phyloP scores from a whole-genome alignment of 202 grass and related monocot genomes.

The Musa balbisiana region DNA sequence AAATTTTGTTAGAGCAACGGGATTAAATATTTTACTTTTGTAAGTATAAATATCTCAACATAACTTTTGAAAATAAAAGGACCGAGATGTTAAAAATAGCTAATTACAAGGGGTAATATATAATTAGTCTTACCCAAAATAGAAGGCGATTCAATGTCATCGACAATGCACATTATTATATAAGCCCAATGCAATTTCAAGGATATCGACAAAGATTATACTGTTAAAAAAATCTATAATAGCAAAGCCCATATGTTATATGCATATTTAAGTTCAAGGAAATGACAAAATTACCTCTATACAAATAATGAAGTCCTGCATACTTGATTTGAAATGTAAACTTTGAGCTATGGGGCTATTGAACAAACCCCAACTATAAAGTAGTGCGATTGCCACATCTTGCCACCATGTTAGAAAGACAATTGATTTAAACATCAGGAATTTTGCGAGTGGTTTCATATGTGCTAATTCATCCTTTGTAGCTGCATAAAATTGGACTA shows the following conservation, averaged over 20 bases:
- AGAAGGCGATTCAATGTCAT: background rate
- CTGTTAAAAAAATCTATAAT: background rate
- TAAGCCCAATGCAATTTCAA: no score
- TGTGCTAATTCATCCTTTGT: constrained; percentile 87
- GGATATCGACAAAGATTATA: no score
- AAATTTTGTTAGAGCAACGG: no score
- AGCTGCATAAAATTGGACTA: constrained; percentile 82
- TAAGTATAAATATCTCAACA: no score
- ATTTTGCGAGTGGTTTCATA: constrained; percentile 91
- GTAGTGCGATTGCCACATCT: constrained; percentile 71
- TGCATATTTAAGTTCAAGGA: background rate
- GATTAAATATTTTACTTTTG: no score
- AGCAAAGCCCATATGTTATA: background rate
- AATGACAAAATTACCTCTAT: constrained; percentile 57
- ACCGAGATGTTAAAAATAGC: no score
- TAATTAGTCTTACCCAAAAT: background rate
- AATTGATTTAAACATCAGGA: constrained; percentile 89
- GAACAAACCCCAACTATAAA: constrained; percentile 70
- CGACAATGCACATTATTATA: background rate
- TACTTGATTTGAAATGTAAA: constrained; percentile 87
- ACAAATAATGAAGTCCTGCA: constrained; percentile 96
- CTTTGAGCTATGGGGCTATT: constrained; percentile 76
- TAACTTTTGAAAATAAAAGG: no score
- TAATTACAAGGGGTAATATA: no score
- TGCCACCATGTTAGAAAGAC: constrained; percentile 99